phyloP scores from a whole-genome alignment of 2,329 filamentous ascomycete genomes.

The Pestalotiopsis sp. region DNA sequence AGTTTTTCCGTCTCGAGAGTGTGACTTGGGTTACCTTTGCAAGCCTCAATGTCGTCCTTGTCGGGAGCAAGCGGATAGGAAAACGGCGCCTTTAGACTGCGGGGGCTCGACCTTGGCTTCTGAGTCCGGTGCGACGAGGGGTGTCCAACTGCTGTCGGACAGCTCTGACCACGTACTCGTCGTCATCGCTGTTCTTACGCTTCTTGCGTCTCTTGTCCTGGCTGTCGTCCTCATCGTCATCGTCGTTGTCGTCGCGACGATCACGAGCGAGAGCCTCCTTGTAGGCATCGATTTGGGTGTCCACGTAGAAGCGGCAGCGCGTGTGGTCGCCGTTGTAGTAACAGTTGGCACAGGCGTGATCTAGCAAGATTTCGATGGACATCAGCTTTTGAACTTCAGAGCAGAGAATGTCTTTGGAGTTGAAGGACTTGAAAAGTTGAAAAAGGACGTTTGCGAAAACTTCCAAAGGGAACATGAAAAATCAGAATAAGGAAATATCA shows the following conservation, averaged over 20 bases:
- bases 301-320: background rate
- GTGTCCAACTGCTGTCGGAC: too few species aligned
- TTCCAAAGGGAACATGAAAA: background rate
- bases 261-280: background rate
- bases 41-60: too few species aligned
- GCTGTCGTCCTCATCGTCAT: background rate
- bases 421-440: background rate
- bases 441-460: background rate
- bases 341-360: background rate
- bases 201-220: too few species aligned
- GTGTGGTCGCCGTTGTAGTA: conserved; percentile 5
- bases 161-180: too few species aligned
- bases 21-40: too few species aligned
- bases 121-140: too few species aligned
- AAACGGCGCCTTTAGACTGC: too few species aligned
- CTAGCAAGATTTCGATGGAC: background rate
- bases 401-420: background rate
- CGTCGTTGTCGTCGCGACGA: background rate
- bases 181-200: too few species aligned
- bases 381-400: background rate
- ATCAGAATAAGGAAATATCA: background rate
- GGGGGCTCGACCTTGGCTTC: too few species aligned
- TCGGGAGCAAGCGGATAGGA: too few species aligned
- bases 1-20: too few species aligned
- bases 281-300: background rate